Evolutionary conservation across 169 alveolate species (phyloP), one percentile per base, ranked within the genome.

Genomic region (Theileria orientalis): DNA sequence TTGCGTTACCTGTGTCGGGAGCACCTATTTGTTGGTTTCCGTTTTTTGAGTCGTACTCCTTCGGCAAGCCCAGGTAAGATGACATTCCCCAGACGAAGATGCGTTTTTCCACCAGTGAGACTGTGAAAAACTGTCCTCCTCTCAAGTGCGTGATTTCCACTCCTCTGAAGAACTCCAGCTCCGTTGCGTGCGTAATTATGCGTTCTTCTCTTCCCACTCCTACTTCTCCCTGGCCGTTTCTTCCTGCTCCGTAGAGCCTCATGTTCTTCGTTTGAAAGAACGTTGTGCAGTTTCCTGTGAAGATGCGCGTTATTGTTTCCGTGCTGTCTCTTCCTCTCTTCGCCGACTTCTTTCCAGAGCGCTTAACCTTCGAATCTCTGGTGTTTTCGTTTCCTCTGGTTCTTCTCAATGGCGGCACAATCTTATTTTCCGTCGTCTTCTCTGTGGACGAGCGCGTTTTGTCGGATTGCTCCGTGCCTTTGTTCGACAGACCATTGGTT

Each of bases 101-200:
- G 57, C 91, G 91, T 47, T 87, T 86, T 37, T 76, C 72, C 37
- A 88, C 84, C 32, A 87, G 63, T 25, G 92, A 84, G n/a, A 90
- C 84, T 23, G 95, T 79, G 67, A 90, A 92, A 64, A 83, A 90
- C 68, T 92, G 95, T 11, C 95, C 95, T n/a, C 95, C 95, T 35
- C 87, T 83, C 13, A 92, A 63, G 25, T 84, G 79, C 21, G 63
- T 59, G 11, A 92, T 82, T 51, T 83, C 76, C 54, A 74, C 63
- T 13, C 79, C 84, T 9, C 90, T 84, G 41, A 82, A 61, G 30
- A 84, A 78, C 44, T 46, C 14, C 64, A 89, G 64, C 67, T 82
- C 91, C 29, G 62, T 68, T 21, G 86, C 84, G 1, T 76, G 57
- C 51, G 69, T 69, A 7, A 87, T 70, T 9, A 74, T 54, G 27